These are phyloP conservation scores for Dalbergia cochinchinensis DNA, from an alignment of 306 rosid genomes.

Conservation along the genomic window DNA sequence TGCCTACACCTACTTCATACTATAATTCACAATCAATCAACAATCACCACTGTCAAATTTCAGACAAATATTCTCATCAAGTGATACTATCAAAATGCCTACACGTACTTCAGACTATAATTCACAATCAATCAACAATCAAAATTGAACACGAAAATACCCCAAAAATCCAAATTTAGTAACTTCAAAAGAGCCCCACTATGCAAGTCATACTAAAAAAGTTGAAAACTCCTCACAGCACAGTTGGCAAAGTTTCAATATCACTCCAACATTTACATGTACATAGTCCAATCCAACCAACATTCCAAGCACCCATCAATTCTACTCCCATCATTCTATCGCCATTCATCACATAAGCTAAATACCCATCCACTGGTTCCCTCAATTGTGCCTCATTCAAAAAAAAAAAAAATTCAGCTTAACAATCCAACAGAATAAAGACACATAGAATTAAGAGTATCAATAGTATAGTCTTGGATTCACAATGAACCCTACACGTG, in stretches of 20 bases:
- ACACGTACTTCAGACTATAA: background rate
- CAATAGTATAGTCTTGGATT: too few relatives aligned
- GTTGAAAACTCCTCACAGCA: background rate
- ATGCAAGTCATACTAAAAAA: background rate
- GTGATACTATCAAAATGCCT: background rate
- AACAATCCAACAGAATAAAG: background rate
- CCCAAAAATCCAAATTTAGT: background rate
- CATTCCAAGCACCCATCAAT: background rate
- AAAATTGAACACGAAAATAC: background rate
- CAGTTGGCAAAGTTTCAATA: background rate
- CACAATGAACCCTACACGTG: too few relatives aligned
- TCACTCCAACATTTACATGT: background rate
- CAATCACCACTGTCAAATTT: background rate
- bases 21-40: background rate
- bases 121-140: background rate
- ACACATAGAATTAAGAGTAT: background rate
- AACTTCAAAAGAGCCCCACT: background rate
- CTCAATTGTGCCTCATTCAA: background rate
- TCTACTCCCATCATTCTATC: background rate
- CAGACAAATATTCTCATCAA: background rate
- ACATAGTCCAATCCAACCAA: background rate
- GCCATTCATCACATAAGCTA: background rate
- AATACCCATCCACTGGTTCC: background rate
- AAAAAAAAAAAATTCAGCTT: background rate
- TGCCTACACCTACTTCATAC: background rate